These are phyloP conservation scores for Pseudogymnoascus sp. DNA, from an alignment of 2,329 filamentous ascomycete species.

Conservation along the genomic window DNA sequence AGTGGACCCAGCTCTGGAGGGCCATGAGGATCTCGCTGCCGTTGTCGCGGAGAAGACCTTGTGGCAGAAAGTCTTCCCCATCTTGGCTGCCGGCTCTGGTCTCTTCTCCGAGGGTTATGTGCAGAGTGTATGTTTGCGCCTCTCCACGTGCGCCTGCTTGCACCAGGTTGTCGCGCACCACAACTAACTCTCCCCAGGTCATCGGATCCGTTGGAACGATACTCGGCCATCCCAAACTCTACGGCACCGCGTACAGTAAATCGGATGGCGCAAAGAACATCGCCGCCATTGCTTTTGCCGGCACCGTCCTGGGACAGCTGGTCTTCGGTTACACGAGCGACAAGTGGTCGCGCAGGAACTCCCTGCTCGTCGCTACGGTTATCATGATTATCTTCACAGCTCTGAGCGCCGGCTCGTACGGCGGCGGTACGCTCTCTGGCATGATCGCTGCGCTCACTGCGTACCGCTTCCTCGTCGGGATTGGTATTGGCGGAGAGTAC, in stretches of 20 bases:
- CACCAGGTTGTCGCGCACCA: background rate
- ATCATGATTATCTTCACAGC: conserved; percentile 82
- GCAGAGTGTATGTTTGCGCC: conserved; percentile 56
- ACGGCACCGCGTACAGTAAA: conserved; percentile 57
- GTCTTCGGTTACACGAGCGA: conserved; percentile 75
- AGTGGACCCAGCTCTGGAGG: background rate
- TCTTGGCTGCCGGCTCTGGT: conserved; percentile 81
- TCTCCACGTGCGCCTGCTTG: background rate
- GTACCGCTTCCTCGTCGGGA: conserved; percentile 73
- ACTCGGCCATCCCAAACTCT: conserved; percentile 48
- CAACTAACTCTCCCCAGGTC: conserved; percentile 41
- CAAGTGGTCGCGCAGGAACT: conserved; percentile 76
- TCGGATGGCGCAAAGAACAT: conserved; percentile 68
- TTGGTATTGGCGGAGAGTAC: conserved; percentile 78
- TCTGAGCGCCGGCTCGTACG: conserved; percentile 68
- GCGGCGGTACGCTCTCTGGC: conserved; percentile 57
- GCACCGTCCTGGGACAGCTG: conserved; percentile 75
- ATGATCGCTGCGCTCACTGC: conserved; percentile 73
- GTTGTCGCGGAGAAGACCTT: background rate
- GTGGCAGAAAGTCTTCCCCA: conserved; percentile 39
- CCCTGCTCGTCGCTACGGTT: conserved; percentile 69
- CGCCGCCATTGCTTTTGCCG: conserved; percentile 74
- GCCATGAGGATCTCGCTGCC: background rate
- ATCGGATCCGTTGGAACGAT: conserved; percentile 83
- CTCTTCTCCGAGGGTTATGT: conserved; percentile 89